Base-by-base conservation (phyloP, 2,329 filamentous ascomycete species). In the Fusarium keratoplasticum region DNA sequence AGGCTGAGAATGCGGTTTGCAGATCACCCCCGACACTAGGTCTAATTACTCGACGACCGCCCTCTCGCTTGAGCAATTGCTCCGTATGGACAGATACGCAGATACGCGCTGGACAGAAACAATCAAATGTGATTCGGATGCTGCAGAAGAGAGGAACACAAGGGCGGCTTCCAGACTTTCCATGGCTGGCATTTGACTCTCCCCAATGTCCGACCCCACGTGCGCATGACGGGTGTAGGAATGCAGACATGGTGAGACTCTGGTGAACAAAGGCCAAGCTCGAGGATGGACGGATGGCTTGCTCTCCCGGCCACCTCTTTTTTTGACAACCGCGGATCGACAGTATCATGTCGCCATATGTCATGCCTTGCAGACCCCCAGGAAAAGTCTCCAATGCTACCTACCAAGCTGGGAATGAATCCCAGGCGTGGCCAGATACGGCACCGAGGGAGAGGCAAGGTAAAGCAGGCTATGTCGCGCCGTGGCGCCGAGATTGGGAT, bases 171-270 rank as follows among this genome's bases (percentile, higher is more conserved):
- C 72, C 47, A 73, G 57, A 35, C 72, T 66, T 73, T 73, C 61
- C 72, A 75, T 71, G 35, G 33, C 52, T 60, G 69, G 69, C n/a
- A 75, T 75, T 67, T 75, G 66, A 62, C 72, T 73, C 47, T 63
- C n/a, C 27, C 60, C 68, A 69, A 36, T 74, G 70, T 57, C 54
- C 29, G 40, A 59, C 42, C 33, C 67, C 74, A 76, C 72, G 74
- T 71, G 73, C 40, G 25, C 57, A 61, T 64, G 50, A 38, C 61
- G 50, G 60, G 33, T 20, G 22, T 16, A 72, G 73, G 68, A 76
- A 76, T 76, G 73, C 20, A 73, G 38, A 42, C 36, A 55, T 65
- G 60, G 60, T 59, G 69, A 70, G 44, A 67, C 47, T 59, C 68
- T 76, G 60, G 52, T 76, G 67, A 75, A 14, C 36, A 47, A 31